phyloP scores from a whole-genome alignment of 2,329 filamentous ascomycete genomes.

The Aspergillus spinulosporus region DNA sequence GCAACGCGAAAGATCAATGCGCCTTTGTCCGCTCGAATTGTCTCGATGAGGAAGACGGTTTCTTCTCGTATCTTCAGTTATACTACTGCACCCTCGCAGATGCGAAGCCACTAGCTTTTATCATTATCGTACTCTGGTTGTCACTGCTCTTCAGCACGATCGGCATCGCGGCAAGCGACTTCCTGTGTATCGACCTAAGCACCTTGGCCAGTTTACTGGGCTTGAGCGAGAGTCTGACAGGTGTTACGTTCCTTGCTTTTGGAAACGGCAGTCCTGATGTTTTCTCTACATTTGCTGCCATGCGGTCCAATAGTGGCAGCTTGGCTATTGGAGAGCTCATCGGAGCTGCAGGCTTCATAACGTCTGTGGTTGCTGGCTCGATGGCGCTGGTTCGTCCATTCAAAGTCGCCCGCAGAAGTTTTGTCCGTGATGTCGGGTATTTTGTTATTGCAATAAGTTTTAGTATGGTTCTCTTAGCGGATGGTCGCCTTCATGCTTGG shows the following conservation, averaged over 20 bases:
- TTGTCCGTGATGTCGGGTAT: slow-evolving; percentile 87
- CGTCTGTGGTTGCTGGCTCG: slow-evolving; percentile 89
- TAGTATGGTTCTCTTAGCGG: slow-evolving; percentile 81
- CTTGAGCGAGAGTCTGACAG: slow-evolving; percentile 92
- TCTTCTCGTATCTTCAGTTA: slow-evolving; percentile 81
- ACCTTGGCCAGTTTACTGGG: slow-evolving; percentile 87
- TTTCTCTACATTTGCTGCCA: slow-evolving; percentile 97
- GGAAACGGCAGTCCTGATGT: slow-evolving; percentile 98
- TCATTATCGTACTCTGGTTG: slow-evolving; percentile 77
- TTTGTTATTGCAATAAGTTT: slow-evolving; percentile 86
- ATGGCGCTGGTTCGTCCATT: slow-evolving; percentile 97
- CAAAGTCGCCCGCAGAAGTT: slow-evolving; percentile 82
- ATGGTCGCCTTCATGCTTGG: slow-evolving; percentile 81
- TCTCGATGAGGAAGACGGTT: slow-evolving; percentile 81
- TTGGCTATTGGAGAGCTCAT: slow-evolving; percentile 94
- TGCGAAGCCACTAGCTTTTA: slow-evolving; percentile 74
- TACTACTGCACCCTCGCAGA: slow-evolving; percentile 81
- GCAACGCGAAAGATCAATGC: slow-evolving; percentile 76
- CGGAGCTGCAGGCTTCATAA: slow-evolving; percentile 93
- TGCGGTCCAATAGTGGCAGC: slow-evolving; percentile 95
- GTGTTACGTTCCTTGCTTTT: slow-evolving; percentile 94
- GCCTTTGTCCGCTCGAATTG: slow-evolving; percentile 81
- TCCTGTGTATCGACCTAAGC: slow-evolving; percentile 95
- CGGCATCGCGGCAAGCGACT: slow-evolving; percentile 95
- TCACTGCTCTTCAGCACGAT: slow-evolving; percentile 92